A percentile compares a stretch with the other conserved stretches of the same genome.
Evolutionary conservation across 2,329 filamentous ascomycete genomes (phyloP).

Genomic region (Huntiella savannae): DNA sequence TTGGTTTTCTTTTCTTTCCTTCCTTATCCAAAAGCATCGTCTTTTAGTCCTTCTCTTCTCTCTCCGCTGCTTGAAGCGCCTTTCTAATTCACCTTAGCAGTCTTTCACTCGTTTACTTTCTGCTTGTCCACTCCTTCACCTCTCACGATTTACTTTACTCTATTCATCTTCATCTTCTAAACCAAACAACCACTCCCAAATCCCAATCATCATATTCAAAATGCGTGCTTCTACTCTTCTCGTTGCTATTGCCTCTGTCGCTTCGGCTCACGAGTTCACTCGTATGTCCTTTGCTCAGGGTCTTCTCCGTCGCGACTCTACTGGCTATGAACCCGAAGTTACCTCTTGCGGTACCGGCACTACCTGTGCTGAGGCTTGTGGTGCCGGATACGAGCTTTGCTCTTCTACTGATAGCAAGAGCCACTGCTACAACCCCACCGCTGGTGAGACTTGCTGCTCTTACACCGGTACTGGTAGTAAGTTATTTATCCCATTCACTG

Average conservation of each 20-base stretch:
- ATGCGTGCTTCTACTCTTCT: conserved; percentile 20
- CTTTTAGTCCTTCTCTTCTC: neutral
- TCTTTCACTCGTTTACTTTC: conserved; percentile 3
- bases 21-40: conserved; percentile 3
- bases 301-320: conserved; percentile 24
- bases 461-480: conserved; percentile 34
- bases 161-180: conserved; percentile 2
- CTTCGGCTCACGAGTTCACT: conserved; percentile 16
- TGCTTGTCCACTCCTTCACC: neutral
- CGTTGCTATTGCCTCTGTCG: conserved; percentile 19
- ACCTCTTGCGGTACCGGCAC: conserved; percentile 28
- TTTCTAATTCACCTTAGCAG: conserved; percentile 1
- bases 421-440: conserved; percentile 38
- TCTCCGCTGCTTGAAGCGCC: neutral
- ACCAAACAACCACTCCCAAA: neutral
- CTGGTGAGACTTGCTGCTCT: conserved; percentile 36
- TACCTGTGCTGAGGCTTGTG: conserved; percentile 37
- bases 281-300: conserved; percentile 21
- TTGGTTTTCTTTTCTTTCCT: conserved; percentile 1
- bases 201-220: conserved; percentile 7
- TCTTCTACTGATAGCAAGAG: conserved; percentile 27
- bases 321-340: conserved; percentile 30
- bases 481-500: conserved; percentile 14
- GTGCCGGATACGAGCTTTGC: conserved; percentile 30
- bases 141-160: neutral